Base-by-base conservation (phyloP, 345 rosid genomes). In the Eucalyptus sideroxylon region DNA sequence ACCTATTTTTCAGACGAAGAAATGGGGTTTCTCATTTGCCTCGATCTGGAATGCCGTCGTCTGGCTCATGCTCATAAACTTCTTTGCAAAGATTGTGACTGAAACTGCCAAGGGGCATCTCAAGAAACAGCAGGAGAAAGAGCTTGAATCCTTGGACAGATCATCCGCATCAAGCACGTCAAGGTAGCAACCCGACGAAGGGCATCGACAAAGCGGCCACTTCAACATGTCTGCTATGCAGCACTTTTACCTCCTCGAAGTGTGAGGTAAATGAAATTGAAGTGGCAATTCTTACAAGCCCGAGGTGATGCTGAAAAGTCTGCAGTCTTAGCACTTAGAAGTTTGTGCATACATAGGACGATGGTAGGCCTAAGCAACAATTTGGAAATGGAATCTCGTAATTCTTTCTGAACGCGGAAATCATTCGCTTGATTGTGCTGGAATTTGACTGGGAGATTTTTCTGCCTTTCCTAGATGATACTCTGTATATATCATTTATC, bases 11-110 rank as follows among this genome's bases (percentile, higher is more conserved):
- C 94, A 94, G 98, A 95, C 88, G 86, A 95, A 96, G 44, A 95
- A 91, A 44, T 96, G 98, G 98, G 97, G 93, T 82, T 90, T 98
- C 88, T 98, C 99, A 24, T 93, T 96, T 88, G 93, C 97, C 45
- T 89, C 96, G 3, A 89, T 98, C 50, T 98, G 99, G 99, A 97
- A 96, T 65, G 93, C 96, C 8, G 87, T 96, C 9, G 99, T 98
- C 37, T 97, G 97, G 99, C 98, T 98, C 88, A 95, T 98, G 98
- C 96, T 98, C 60, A 87, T 98, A 90, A 96, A 96, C 93, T 98
- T 97, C 92, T 94, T 94, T 37, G 90, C 92, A 44, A 97, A 94
- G 94, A 96, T 96, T 62, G 94, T 98, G 92, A 96, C 93, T 65
- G 93, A 97, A 88, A 96, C 99, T 42, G 99, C 99, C 2, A 98